Evolutionary conservation across 225 moss, liverwort and hornwort genomes (phyloP), one percentile per base, ranked within the genome.

Genomic region (Polytrichum commune): DNA sequence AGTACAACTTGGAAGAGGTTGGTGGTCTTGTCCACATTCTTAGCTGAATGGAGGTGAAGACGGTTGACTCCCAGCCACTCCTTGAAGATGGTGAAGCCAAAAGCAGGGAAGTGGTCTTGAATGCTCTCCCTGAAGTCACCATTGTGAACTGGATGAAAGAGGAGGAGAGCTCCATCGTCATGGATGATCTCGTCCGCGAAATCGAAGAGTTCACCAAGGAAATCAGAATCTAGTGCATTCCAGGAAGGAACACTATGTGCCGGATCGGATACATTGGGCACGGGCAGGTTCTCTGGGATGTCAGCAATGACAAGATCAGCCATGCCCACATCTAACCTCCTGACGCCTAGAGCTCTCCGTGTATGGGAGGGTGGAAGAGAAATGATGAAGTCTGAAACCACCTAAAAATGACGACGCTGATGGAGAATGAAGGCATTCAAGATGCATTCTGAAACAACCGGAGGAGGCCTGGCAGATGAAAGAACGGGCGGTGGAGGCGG

Each of bases 151-250:
- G 64, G 64, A 28, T n/a, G 27, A 16, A 64, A 64, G 13, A 64
- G 64, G 24, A 64, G 64, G 22, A 64, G 18, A n/a, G 27, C 64
- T 7, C 64, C 64, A 64, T 27, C 4, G 27, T 64, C 64, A 64
- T 64, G 64, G 18, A 64, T 5, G 27, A 64, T 28, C 64, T 64
- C 64, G 19, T 64, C 27, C 5, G 64, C 64, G 9, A 64, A 64
- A 24, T 64, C 64, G 16, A 64, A 64, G 5, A 28, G 27, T 10
- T 64, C 64, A 7, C 27, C 24, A 24, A 64, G 9, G 26, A n/a
- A 64, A 5, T 24, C 27, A 5, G 5, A 6, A 64, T 24, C 23
- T 5, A 16, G 4, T 27, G 18, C 27, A 28, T 64, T 64, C 64
- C 64, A 64, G 1, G 27, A 23, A 18, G 27, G 64, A 6, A 64